Evolutionary conservation across 176 grass and related monocot species (phyloP), one percentile per base, ranked within the genome.

Genomic region (Eremochloa ophiuroides): DNA sequence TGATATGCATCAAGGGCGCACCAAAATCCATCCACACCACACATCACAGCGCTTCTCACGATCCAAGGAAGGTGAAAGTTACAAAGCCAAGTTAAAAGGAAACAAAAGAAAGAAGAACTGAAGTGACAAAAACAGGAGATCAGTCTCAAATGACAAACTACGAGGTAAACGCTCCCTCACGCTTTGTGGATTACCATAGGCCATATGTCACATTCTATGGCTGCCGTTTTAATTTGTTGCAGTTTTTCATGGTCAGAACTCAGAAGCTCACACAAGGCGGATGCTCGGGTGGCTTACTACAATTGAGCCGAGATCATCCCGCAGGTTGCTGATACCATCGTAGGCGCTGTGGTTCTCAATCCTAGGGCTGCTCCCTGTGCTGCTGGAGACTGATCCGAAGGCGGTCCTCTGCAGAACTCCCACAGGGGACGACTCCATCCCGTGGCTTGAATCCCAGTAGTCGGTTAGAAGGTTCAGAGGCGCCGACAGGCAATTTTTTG

Each of bases 281-380:
- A 91, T 94, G 73, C 86, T 92, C 25, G 90, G 88, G 23, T 91
- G 92, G 86, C 80, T 88, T 61, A 94, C 95, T 78, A 98, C 76
- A 73, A 86, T 76, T 23, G 95, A 92, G 73, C 95, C 88, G 5
- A 98, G 90, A 81, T 94, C 92, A 22, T 91, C 83, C 8, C 83
- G 70, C 37, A 70, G 44, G 44, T 83, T 89, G 68, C 69, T 39
- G 13, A 58, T 56, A 33, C 86, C 87, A 28, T 93, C 92, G 42
- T 94, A 89, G 4, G 82, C 70, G 26, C 82, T 80, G 16, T 89
- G 87, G 73, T 81, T 87, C 73, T 95, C 96, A 73, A 84, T 74
- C 73, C 87, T 86, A 35, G 96, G 96, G 77, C 96, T 99, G 74
- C 96, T 99, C 20, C 96, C 91, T 0, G 96, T 91, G 84, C 96